Conservation (phyloP, 1,284 basidiomycete genomes). For the Ganoderma lucidum region DNA sequence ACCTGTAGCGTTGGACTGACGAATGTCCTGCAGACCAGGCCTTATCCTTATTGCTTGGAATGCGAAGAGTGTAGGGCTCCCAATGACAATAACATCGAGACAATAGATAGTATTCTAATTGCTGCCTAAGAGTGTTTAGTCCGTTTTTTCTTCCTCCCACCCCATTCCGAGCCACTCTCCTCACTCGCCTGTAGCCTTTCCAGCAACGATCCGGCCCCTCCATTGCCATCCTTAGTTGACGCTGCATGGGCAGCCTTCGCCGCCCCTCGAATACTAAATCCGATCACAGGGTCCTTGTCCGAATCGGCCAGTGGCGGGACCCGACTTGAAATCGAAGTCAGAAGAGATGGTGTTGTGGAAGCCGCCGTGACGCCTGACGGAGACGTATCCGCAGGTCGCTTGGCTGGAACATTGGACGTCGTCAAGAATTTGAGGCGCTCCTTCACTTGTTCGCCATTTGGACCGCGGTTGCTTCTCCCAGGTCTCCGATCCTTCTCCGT, state of each 20-base stretch:
- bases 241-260: slow-evolving; percentile 43
- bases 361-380: slow-evolving; percentile 9
- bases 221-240: slow-evolving; percentile 17
- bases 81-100: neutral
- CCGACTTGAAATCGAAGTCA: neutral
- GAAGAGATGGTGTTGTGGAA: neutral
- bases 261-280: slow-evolving; percentile 65
- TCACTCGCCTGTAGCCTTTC: slow-evolving; percentile 49
- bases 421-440: neutral
- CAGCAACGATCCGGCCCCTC: slow-evolving; percentile 45
- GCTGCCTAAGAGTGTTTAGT: slow-evolving; percentile 16
- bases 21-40: neutral
- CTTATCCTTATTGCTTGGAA: neutral
- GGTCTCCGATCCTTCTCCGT: slow-evolving; percentile 18
- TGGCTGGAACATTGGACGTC: slow-evolving; percentile 27
- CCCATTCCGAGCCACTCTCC: slow-evolving; percentile 24
- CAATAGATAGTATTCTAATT: neutral
- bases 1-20: neutral
- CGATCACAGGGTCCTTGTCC: slow-evolving; percentile 46
- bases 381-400: slow-evolving; percentile 34
- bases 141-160: slow-evolving; percentile 30
- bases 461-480: slow-evolving; percentile 15
- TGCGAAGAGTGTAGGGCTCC: neutral
- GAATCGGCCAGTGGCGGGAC: slow-evolving; percentile 30
- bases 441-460: slow-evolving; percentile 9